Evolutionary conservation across 345 rosid genomes (phyloP).

Genomic region (Microcos paniculata): DNA sequence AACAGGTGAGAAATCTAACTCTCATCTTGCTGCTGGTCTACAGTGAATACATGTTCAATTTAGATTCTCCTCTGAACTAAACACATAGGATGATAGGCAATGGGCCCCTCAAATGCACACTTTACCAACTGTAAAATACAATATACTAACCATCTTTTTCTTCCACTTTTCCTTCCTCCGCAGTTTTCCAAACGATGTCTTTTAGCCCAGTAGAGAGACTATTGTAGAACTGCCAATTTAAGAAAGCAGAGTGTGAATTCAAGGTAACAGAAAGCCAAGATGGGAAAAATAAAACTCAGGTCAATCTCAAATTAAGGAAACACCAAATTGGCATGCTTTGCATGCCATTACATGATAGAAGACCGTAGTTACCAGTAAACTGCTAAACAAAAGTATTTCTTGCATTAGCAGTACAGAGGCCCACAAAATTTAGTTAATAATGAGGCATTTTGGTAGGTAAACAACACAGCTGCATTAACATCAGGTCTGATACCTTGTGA

Average conservation of each 20-base stretch:
- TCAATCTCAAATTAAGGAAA: background rate
- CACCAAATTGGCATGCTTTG: background rate
- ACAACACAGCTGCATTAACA: background rate
- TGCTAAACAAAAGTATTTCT: background rate
- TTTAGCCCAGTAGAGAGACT: conserved; percentile 80
- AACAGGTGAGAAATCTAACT: background rate
- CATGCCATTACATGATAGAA: background rate
- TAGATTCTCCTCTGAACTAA: background rate
- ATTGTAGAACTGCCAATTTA: conserved; percentile 71
- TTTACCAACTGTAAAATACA: background rate
- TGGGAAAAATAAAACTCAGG: background rate
- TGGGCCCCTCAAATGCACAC: background rate
- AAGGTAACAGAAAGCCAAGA: background rate
- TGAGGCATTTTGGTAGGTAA: background rate
- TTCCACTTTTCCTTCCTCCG: conserved; percentile 54
- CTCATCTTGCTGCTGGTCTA: background rate
- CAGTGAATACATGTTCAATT: background rate
- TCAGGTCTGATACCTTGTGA: conserved; percentile 62
- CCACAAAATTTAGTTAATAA: background rate
- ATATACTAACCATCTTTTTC: conserved; percentile 10
- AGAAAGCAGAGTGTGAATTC: conserved; percentile 6
- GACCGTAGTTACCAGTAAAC: background rate
- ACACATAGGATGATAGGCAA: background rate
- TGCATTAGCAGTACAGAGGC: background rate
- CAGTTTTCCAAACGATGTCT: conserved; percentile 92